These are phyloP conservation scores for Dipodascus albidus DNA, from an alignment of 805 yeast genomes.

Conservation along the genomic window DNA sequence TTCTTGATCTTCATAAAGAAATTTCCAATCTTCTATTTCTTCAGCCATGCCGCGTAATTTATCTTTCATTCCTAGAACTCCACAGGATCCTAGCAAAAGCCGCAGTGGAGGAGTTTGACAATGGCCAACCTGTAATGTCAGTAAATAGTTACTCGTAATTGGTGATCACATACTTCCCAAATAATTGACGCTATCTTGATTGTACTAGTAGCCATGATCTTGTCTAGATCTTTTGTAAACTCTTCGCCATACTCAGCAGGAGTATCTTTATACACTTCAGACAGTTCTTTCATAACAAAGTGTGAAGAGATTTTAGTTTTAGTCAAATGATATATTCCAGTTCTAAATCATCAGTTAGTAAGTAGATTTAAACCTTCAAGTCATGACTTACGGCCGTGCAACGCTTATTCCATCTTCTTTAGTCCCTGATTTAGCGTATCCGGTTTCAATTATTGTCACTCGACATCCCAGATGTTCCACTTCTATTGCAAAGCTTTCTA, in stretches of 20 bases:
- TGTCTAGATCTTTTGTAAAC: conserved; percentile 6
- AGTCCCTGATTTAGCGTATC: conserved; percentile 2
- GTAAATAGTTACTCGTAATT: background rate
- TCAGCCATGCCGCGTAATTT: conserved; percentile 22
- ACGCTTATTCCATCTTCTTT: background rate
- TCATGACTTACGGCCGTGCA: background rate
- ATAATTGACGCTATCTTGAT: conserved; percentile 17
- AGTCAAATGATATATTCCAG: background rate
- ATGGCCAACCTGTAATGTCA: conserved; percentile 11
- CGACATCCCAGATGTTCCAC: conserved; percentile 12
- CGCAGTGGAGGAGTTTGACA: conserved; percentile 21
- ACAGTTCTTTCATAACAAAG: conserved; percentile 13
- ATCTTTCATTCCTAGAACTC: conserved; percentile 18
- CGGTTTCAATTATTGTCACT: conserved; percentile 11
- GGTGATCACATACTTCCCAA: conserved; percentile 13
- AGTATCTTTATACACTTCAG: conserved; percentile 13
- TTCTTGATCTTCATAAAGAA: conserved; percentile 15
- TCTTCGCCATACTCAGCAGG: conserved; percentile 15
- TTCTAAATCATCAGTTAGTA: background rate
- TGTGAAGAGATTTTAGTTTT: conserved; percentile 11
- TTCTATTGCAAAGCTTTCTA: conserved; percentile 22
- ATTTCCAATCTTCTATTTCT: conserved; percentile 29
- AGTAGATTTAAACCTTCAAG: background rate
- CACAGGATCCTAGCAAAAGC: conserved; percentile 19
- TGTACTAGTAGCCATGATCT: conserved; percentile 14